These are phyloP conservation scores for Trametes villosa DNA, from an alignment of 768 basidiomycete species.

Conservation along the genomic window DNA sequence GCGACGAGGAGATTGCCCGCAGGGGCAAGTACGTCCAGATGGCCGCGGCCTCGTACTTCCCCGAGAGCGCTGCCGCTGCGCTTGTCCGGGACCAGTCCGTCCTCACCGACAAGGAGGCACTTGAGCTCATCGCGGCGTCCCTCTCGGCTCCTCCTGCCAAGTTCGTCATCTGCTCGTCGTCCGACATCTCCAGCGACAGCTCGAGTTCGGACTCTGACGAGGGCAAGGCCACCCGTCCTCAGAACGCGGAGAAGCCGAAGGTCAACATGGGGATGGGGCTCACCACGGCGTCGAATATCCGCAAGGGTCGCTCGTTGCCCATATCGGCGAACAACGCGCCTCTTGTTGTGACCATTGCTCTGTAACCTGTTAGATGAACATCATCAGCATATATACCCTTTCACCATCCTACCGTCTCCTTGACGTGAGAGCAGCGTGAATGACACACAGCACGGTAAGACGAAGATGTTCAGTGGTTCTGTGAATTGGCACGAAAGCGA, in stretches of 20 bases:
- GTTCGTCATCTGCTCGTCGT: slow-evolving; percentile 15
- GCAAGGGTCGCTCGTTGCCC: slow-evolving; percentile 4
- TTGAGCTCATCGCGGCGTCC: not conserved
- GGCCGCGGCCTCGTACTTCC: slow-evolving; percentile 30
- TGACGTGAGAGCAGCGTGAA: not conserved
- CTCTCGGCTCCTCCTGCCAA: not conserved
- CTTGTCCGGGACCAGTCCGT: not conserved
- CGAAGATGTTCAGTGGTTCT: not conserved
- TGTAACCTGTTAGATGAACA: not conserved
- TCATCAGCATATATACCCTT: not conserved
- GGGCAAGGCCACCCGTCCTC: slow-evolving; percentile 22
- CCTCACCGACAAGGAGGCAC: not conserved
- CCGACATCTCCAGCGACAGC: not conserved
- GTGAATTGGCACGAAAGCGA: not conserved
- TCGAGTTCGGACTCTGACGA: slow-evolving; percentile 4
- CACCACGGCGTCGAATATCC: not conserved
- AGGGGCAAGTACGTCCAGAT: slow-evolving; percentile 34
- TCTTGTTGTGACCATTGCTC: not conserved
- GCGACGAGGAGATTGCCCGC: slow-evolving; percentile 47
- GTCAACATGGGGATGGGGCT: slow-evolving; percentile 1
- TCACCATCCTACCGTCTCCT: not conserved
- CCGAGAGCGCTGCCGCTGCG: not conserved
- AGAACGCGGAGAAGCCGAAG: slow-evolving; percentile 4
- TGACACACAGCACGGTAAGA: not conserved
- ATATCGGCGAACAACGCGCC: not conserved